Evolutionary conservation across 805 yeast species (phyloP), one percentile per base, ranked within the genome.

Genomic region (Saturnispora gosingensis): DNA sequence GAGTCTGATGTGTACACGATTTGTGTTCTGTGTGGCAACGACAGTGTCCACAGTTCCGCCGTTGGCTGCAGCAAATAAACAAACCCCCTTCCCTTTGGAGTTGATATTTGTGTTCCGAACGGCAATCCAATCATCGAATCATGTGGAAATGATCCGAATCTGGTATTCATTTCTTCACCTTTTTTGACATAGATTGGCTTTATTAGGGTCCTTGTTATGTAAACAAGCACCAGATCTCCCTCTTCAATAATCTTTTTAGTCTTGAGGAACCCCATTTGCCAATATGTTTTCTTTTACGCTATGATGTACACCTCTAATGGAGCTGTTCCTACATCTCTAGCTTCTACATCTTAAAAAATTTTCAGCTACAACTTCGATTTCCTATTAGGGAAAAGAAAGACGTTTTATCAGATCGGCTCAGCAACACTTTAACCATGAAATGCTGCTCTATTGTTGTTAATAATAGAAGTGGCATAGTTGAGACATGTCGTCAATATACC

Each of bases 1-100:
- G 97, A 85, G 66, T 93, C 99, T 9, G 96, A 96, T 0, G 97
- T 86, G 65, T 93, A 93, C 1, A 93, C 98, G 57, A 93, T 93
- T 70, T 93, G 99, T 0, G 99, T 93, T 67, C 99, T 76, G 65
- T 93, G 99, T 2, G 99, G 98, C 35, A 93, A 72, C 0, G 97
- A 87, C n/a, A 88, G 62, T 0, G 97, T 85, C 99, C 99, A 93
- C 22, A 93, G 70, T 67, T 93, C 99, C 0, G 99, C 90, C 0
- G 95, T 83, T 1, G 99, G 98, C 54, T 86, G 90, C 45, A 93
- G 68, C 13, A 93, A 72, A 63, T 91, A 95, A 46, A 93, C 80
- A 63, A 89, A 93, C 0, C 96, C 96, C 59, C 77, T 76, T 0
- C 90, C 95, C 54, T 78, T 80, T 13, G 76, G 69, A 36, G 77